These are phyloP conservation scores for Ploettnerulaceae sp. DNA, from an alignment of 2,329 filamentous ascomycete species.

Conservation along the genomic window DNA sequence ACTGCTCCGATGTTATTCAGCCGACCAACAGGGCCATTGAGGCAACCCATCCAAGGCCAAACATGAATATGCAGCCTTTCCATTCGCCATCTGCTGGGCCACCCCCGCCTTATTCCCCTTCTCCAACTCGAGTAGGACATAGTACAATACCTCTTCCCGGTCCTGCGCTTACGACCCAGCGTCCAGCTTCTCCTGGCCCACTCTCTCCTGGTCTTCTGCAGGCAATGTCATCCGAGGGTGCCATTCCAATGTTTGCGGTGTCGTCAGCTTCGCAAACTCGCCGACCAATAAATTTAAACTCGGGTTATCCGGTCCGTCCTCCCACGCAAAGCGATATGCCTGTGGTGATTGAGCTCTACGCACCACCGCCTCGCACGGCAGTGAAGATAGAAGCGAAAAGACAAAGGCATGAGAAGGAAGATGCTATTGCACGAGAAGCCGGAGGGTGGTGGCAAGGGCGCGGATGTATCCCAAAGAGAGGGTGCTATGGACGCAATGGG, in stretches of 20 bases:
- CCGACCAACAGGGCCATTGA: slow-evolving; percentile 8
- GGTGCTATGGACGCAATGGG: slow-evolving; percentile 59
- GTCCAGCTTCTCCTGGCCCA: slow-evolving; percentile 55
- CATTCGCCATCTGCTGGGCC: slow-evolving; percentile 16
- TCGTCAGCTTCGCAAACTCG: slow-evolving; percentile 43
- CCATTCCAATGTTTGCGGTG: slow-evolving; percentile 56
- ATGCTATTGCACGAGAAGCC: slow-evolving; percentile 50
- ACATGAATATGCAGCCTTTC: slow-evolving; percentile 2
- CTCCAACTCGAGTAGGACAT: slow-evolving; percentile 38
- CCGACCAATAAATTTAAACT: slow-evolving; percentile 32
- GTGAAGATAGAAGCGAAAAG: slow-evolving; percentile 39
- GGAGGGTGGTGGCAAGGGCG: slow-evolving; percentile 63
- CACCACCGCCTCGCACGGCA: slow-evolving; percentile 22
- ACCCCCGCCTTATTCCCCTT: slow-evolving; percentile 33
- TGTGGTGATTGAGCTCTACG: slow-evolving; percentile 4
- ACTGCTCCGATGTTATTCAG: slow-evolving; percentile 1
- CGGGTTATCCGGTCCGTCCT: slow-evolving; percentile 28
- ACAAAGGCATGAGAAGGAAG: slow-evolving; percentile 60
- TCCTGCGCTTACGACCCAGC: slow-evolving; percentile 43
- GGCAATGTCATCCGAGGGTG: slow-evolving; percentile 58
- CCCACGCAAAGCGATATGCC: slow-evolving; percentile 13
- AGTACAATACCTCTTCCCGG: slow-evolving; percentile 54
- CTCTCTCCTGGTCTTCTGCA: slow-evolving; percentile 57
- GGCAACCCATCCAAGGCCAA: slow-evolving; percentile 8
- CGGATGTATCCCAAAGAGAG: slow-evolving; percentile 56